Conservation (phyloP, 306 rosid species). For the Casuarina glauca region DNA sequence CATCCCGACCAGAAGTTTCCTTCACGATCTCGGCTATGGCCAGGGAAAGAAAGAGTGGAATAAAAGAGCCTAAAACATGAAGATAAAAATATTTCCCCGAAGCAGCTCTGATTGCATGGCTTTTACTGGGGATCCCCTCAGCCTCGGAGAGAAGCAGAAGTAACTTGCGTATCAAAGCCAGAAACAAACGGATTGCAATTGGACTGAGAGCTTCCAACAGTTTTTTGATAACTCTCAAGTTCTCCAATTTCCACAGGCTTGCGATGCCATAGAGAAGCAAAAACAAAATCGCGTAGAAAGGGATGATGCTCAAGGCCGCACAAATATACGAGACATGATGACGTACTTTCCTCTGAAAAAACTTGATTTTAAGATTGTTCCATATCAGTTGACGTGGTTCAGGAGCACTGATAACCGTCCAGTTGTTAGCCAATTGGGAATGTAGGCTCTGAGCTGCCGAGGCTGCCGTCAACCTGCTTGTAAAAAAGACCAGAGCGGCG, state of each 20-base stretch:
- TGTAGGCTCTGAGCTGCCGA: slow-evolving; percentile 89
- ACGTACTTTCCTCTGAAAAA: slow-evolving; percentile 57
- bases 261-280: slow-evolving; percentile 65
- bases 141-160: slow-evolving; percentile 68
- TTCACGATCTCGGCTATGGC: no score
- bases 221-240: slow-evolving; percentile 40
- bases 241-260: slow-evolving; percentile 61
- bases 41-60: no score
- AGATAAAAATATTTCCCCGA: slow-evolving; percentile 92
- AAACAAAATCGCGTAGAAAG: slow-evolving; percentile 84
- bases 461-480: slow-evolving; percentile 67
- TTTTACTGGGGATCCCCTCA: slow-evolving; percentile 76
- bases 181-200: slow-evolving; percentile 69
- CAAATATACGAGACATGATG: slow-evolving; percentile 63
- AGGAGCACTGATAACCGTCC: slow-evolving; percentile 74
- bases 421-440: slow-evolving; percentile 65
- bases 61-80: slow-evolving; percentile 9
- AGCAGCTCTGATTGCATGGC: slow-evolving; percentile 86
- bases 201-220: slow-evolving; percentile 95
- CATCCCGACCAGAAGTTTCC: no score
- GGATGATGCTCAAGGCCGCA: slow-evolving; percentile 54
- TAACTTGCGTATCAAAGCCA: slow-evolving; percentile 80
- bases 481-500: slow-evolving; percentile 81
- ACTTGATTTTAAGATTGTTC: slow-evolving; percentile 70
- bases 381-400: slow-evolving; percentile 77